Evolutionary conservation across 176 grass and related monocot species (phyloP).

Genomic region (Paspalum vaginatum): DNA sequence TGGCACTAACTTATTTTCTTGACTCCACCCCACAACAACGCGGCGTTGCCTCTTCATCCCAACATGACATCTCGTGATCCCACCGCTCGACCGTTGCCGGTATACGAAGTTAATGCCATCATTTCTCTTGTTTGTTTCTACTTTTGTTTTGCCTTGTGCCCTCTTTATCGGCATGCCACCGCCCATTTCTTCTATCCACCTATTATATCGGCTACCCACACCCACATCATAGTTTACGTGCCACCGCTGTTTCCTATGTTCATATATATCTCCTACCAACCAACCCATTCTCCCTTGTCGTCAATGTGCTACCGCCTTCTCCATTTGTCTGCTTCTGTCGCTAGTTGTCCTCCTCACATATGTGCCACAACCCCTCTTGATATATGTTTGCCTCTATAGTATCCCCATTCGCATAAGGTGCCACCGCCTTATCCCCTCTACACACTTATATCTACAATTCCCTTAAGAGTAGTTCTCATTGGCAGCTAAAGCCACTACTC

Average conservation of each 20-base stretch:
- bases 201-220: too few relatives aligned
- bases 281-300: neutral
- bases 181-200: neutral
- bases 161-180: neutral
- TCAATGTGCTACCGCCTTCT: neutral
- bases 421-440: too few relatives aligned
- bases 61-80: neutral
- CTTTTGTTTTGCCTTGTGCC: too few relatives aligned
- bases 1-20: too few relatives aligned
- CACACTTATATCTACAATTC: neutral
- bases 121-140: too few relatives aligned
- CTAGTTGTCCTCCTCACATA: neutral
- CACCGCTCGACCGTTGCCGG: neutral
- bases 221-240: too few relatives aligned
- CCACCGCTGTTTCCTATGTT: too few relatives aligned
- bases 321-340: neutral
- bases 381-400: neutral
- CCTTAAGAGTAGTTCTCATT: neutral
- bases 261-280: neutral
- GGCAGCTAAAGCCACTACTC: neutral
- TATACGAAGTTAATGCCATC: neutral
- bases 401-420: neutral
- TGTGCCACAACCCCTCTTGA: too few relatives aligned
- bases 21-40: too few relatives aligned
- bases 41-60: neutral